Evolutionary conservation across 2,329 filamentous ascomycete genomes (phyloP).

Genomic region (Beauveria pseudobassiana): DNA sequence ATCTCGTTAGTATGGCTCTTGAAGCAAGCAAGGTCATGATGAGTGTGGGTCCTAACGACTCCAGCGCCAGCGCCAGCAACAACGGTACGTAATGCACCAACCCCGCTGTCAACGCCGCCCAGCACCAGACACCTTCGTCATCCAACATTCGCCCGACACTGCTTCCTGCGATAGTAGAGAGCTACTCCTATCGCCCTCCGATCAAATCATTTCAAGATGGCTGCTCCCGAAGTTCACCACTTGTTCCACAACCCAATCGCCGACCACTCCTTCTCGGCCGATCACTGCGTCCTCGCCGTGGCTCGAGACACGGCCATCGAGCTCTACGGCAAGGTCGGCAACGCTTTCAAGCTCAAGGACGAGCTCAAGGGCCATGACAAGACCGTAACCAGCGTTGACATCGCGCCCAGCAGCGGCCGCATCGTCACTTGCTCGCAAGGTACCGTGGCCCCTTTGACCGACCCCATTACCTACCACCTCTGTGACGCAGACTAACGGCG

Average conservation of each 20-base stretch:
- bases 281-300: slow-evolving; percentile 81
- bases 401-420: slow-evolving; percentile 80
- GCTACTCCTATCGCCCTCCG: slow-evolving; percentile 47
- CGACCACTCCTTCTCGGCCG: slow-evolving; percentile 95
- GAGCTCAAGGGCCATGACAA: slow-evolving; percentile 97
- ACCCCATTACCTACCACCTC: not conserved
- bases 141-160: not conserved
- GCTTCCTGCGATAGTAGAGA: slow-evolving; percentile 80
- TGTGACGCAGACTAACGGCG: not conserved
- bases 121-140: not conserved
- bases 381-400: slow-evolving; percentile 91
- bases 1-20: no score
- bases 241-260: slow-evolving; percentile 95
- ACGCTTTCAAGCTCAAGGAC: slow-evolving; percentile 75
- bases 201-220: slow-evolving; percentile 50
- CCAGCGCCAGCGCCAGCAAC: not conserved
- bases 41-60: no score
- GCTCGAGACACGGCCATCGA: slow-evolving; percentile 85
- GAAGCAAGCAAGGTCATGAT: no score
- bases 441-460: slow-evolving; percentile 25
- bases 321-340: slow-evolving; percentile 70
- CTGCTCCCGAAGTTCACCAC: slow-evolving; percentile 84
- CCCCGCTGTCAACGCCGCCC: not conserved
- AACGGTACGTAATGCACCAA: slow-evolving; percentile 9
- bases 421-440: slow-evolving; percentile 98